phyloP scores from a whole-genome alignment of 2,329 filamentous ascomycete genomes.

The Diaporthe sp. region DNA sequence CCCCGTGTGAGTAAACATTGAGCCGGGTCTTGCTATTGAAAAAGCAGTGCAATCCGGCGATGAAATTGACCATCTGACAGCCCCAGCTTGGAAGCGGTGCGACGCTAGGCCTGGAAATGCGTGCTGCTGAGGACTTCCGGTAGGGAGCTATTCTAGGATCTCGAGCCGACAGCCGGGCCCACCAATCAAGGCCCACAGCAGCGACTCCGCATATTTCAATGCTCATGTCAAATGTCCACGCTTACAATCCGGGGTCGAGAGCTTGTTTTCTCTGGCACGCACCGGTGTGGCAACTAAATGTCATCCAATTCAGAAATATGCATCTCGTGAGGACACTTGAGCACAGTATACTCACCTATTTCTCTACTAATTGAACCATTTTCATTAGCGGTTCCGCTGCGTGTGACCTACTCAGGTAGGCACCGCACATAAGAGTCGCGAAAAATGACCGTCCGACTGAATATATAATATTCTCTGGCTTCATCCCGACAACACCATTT shows the following conservation, averaged over 20 bases:
- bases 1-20: not conserved
- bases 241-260: not conserved
- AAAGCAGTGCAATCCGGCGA: not conserved
- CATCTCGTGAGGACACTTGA: not conserved
- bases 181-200: not conserved
- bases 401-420: not conserved
- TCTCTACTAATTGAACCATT: not conserved
- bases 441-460: not conserved
- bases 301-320: not conserved
- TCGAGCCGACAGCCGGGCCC: not conserved
- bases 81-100: not conserved
- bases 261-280: not conserved
- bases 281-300: not conserved
- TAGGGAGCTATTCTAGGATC: not conserved
- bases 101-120: not conserved
- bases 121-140: not conserved
- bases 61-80: not conserved
- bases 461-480: not conserved
- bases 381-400: not conserved
- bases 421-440: not conserved
- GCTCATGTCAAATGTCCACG: not conserved
- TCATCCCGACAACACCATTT: not conserved
- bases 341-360: not conserved
- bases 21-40: not conserved
- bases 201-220: not conserved